Base-by-base conservation (phyloP, 805 yeast genomes). In the Lipomyces spencermartinsiae region DNA sequence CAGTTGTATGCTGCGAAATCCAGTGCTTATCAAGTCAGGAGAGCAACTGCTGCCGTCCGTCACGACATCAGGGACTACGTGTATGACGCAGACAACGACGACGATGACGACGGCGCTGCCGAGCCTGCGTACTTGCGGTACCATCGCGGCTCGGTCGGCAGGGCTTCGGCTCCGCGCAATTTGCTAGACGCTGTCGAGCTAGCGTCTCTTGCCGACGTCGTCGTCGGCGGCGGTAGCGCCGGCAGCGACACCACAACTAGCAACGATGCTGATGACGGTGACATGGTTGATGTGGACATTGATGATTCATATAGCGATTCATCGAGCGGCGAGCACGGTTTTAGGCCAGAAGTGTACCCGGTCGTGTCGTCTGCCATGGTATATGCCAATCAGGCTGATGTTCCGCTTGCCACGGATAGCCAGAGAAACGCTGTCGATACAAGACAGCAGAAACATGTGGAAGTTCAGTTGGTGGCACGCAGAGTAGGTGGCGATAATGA, bases 81-180 rank as follows among this genome's bases (percentile, higher is more conserved):
- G 49, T 43, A 43, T 43, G 49, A 43, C 49, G 49, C 49, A 6
- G 49, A 43, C 8, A 19, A 43, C 49, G 49, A 43, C n/a, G 49
- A 43, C 49, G 49, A 43, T 19, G 22, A n/a, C 22, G 49, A 43
- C 49, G 49, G n/a, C n/a, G 49, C 16, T 19, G 22, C 8, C 9
- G 49, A 43, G n/a, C 22, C 22, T 1, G 19, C n/a, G 10, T 43
- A 43, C n/a, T 19, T n/a, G 49, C 49, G 22, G 6, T 43, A 16
- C n/a, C n/a, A 43, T 43, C 49, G n/a, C n/a, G 49, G 49, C 49
- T 43, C 49, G n/a, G 49, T 43, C 49, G 49, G 49, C n/a, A 43
- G n/a, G 8, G 49, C 22, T 43, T 43, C 49, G 49, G 22, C 49
- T 43, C 22, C 22, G 16, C 49, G 49, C 19, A 43, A 16, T n/a